phyloP scores from a whole-genome alignment of 2,329 filamentous ascomycete species.

The Ophiostoma fasciatum region DNA sequence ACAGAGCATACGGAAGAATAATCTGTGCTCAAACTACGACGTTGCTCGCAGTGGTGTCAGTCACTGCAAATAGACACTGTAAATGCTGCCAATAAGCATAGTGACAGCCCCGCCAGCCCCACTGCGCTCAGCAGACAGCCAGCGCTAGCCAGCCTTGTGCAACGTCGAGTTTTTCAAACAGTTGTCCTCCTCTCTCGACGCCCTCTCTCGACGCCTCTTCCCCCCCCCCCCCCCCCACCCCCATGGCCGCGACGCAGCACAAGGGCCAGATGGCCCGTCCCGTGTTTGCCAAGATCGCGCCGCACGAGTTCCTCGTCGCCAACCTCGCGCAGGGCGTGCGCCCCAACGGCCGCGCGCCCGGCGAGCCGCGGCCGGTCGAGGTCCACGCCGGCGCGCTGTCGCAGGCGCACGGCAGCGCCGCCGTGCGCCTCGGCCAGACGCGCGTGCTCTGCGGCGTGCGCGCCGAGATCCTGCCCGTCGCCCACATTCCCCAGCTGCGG shows the following conservation, averaged over 20 bases:
- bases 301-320: constrained; percentile 76
- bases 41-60: too few species aligned
- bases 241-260: too few species aligned
- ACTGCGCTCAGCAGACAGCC: too few species aligned
- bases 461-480: constrained; percentile 65
- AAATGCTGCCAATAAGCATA: too few species aligned
- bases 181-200: too few species aligned
- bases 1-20: background rate
- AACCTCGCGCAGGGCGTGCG: constrained; percentile 62
- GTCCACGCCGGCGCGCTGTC: constrained; percentile 74
- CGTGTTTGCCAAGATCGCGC: constrained; percentile 79
- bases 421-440: constrained; percentile 79
- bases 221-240: background rate
- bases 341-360: constrained; percentile 64
- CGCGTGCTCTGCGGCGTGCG: constrained; percentile 90
- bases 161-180: too few species aligned
- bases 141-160: too few species aligned
- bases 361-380: constrained; percentile 55
- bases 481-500: constrained; percentile 56
- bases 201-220: too few species aligned
- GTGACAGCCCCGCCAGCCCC: background rate
- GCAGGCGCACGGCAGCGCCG: constrained; percentile 78
- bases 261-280: constrained; percentile 30
- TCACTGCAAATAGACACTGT: too few species aligned
- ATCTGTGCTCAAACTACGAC: too few species aligned